Evolutionary conservation across 2,329 filamentous ascomycete genomes (phyloP), one percentile per base, ranked within the genome.

Genomic region (Calonectria crousiana): DNA sequence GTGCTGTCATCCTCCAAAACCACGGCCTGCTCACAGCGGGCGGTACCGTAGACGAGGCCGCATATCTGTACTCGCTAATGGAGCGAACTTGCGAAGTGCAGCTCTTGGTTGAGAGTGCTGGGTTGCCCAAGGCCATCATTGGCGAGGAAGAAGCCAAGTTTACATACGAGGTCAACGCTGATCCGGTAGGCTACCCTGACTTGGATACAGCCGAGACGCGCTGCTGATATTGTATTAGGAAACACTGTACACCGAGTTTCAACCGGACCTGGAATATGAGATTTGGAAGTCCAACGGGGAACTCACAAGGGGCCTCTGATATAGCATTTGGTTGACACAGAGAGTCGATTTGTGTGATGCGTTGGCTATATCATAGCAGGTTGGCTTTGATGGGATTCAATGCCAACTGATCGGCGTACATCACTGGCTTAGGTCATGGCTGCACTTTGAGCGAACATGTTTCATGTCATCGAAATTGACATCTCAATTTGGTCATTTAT

Each of bases 21-120:
- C 92, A 94, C 79, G 92, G 92, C 0, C 81, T 94, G 16, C 80
- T 94, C 53, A 93, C 91, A 0, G 90, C 92, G 0, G 92, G 92
- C 0, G 81, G 81, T 0, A 94, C 92, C 0, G 92, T 94, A 0
- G 92, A 94, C 73, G 92, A 94, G 82, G 92, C 92, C 0, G 91
- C 91, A 0, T 93, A 91, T 78, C 81, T 93, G 16, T 93, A 93
- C 79, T 77, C 76, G 2, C 44, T 81, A 28, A 80, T 84, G 77
- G 83, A 85, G 60, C 75, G 82, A 69, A 81, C 79, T 2, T 85
- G 84, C 51, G 79, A 84, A 67, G 79, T 83, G 5, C 84, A 85
- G 75, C 72, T 85, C 10, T 67, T 83, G 66, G 83, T 81, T 0
- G 84, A 84, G 49, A 80, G 77, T 13, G 68, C 82, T 0, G 75